A percentile compares a stretch with the other conserved stretches of the same genome.
Evolutionary conservation across 2,329 filamentous ascomycete species (phyloP).

Genomic region (Cercospora zeae-maydis): DNA sequence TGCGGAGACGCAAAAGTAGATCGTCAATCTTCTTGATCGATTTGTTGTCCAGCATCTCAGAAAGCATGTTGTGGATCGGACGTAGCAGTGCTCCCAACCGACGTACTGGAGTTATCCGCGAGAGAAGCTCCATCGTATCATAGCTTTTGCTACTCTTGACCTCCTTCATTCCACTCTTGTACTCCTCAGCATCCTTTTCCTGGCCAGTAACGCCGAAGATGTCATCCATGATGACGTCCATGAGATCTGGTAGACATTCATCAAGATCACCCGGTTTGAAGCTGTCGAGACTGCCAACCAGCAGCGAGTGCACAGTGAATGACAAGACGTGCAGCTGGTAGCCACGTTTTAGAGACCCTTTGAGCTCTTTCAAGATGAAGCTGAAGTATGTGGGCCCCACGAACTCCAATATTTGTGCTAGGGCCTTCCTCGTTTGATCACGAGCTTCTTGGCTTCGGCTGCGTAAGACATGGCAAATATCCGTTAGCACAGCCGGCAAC

Average conservation of each 20-base stretch:
- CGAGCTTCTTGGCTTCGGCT: slow-evolving; percentile 84
- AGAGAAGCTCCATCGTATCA: slow-evolving; percentile 91
- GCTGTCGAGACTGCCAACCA: slow-evolving; percentile 62
- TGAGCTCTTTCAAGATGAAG: slow-evolving; percentile 88
- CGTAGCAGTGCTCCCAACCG: slow-evolving; percentile 71
- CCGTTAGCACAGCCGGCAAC: slow-evolving; percentile 79
- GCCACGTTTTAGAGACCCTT: slow-evolving; percentile 75
- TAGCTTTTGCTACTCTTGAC: slow-evolving; percentile 98
- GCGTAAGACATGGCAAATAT: slow-evolving; percentile 87
- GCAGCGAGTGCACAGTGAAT: slow-evolving; percentile 87
- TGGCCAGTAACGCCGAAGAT: slow-evolving; percentile 89
- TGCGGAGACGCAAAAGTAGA: slow-evolving; percentile 74
- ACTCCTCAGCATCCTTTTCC: slow-evolving; percentile 96
- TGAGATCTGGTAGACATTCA: slow-evolving; percentile 75
- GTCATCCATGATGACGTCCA: slow-evolving; percentile 91
- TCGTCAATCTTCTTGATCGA: slow-evolving; percentile 89
- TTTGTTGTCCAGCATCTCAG: slow-evolving; percentile 78
- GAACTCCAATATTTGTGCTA: slow-evolving; percentile 76
- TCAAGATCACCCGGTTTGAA: slow-evolving; percentile 81
- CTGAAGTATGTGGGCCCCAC: slow-evolving; percentile 80
- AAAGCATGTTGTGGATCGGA: slow-evolving; percentile 73
- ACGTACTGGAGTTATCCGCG: slow-evolving; percentile 72
- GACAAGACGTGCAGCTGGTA: slow-evolving; percentile 95
- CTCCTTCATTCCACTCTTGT: slow-evolving; percentile 93
- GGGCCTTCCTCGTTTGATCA: slow-evolving; percentile 84